Conservation (phyloP, 345 rosid species). For the Ceriops decandra region DNA sequence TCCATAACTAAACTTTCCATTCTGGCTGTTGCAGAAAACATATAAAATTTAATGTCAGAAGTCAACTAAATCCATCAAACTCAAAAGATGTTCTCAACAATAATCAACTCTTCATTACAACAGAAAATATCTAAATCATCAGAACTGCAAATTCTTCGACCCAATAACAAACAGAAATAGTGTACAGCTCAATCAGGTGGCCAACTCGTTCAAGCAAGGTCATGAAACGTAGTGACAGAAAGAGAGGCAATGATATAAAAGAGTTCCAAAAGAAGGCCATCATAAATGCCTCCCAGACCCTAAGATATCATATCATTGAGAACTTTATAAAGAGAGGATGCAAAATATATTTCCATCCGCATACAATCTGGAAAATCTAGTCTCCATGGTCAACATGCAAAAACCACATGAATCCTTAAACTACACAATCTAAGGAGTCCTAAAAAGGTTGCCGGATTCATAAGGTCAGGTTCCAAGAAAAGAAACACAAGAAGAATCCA, state of each 20-base stretch:
- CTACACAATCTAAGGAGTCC: background rate
- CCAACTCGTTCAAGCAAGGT: background rate
- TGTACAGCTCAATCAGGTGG: too few species aligned
- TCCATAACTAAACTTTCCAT: slow-evolving; percentile 96
- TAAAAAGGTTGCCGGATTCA: background rate
- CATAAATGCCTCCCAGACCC: background rate
- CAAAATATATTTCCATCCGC: background rate
- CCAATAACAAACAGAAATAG: too few species aligned
- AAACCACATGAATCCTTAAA: slow-evolving; percentile 2
- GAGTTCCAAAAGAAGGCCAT: background rate
- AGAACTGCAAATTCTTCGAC: too few species aligned
- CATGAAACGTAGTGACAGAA: background rate
- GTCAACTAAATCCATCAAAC: slow-evolving; percentile 13
- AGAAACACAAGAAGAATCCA: background rate
- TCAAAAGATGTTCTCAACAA: background rate
- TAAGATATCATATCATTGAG: background rate
- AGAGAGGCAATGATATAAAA: background rate
- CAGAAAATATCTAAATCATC: background rate
- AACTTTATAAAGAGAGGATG: background rate
- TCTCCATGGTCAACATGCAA: background rate
- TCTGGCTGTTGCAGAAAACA: slow-evolving; percentile 54
- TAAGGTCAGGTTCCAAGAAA: background rate
- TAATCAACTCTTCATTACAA: background rate
- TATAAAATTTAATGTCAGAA: slow-evolving; percentile 8
- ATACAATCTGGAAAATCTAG: background rate